Evolutionary conservation across 805 yeast species (phyloP).

Genomic region (Metahyphopichia silvanorum): DNA sequence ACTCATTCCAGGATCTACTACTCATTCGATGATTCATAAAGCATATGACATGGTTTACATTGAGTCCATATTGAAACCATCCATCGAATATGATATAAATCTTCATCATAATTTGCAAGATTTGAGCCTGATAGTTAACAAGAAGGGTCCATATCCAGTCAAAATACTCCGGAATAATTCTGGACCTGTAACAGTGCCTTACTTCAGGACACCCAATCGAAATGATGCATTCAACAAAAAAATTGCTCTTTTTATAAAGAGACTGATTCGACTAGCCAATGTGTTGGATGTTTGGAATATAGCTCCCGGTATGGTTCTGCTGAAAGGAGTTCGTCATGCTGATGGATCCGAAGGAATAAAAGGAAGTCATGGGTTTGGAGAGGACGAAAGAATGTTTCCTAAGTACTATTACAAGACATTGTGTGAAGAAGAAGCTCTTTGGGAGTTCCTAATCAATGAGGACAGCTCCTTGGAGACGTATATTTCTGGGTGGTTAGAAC

Average conservation of each 20-base stretch:
- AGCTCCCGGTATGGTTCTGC: slow-evolving; percentile 6
- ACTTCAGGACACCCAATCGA: slow-evolving; percentile 22
- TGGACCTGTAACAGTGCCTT: slow-evolving; percentile 28
- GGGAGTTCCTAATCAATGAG: slow-evolving; percentile 27
- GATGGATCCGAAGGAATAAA: slow-evolving; percentile 31
- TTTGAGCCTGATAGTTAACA: slow-evolving; percentile 18
- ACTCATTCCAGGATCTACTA: slow-evolving; percentile 23
- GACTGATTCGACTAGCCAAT: slow-evolving; percentile 21
- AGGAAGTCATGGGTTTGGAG: slow-evolving; percentile 24
- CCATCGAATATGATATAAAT: slow-evolving; percentile 32
- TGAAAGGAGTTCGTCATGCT: slow-evolving; percentile 4
- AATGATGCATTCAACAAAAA: slow-evolving; percentile 6
- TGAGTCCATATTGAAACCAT: slow-evolving; percentile 29
- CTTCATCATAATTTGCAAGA: slow-evolving; percentile 17
- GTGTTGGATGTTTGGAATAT: slow-evolving; percentile 28
- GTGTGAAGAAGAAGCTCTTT: slow-evolving; percentile 28
- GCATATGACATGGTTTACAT: slow-evolving; percentile 33
- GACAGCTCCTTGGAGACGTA: not conserved
- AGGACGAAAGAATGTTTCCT: slow-evolving; percentile 27
- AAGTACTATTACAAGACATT: slow-evolving; percentile 20
- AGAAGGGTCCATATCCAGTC: slow-evolving; percentile 36
- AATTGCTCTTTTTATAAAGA: slow-evolving; percentile 30
- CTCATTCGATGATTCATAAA: slow-evolving; percentile 11
- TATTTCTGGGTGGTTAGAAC: slow-evolving; percentile 8
- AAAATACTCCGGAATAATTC: slow-evolving; percentile 26